Evolutionary conservation across 2,329 filamentous ascomycete genomes (phyloP).

Genomic region (Neonectria punicea): DNA sequence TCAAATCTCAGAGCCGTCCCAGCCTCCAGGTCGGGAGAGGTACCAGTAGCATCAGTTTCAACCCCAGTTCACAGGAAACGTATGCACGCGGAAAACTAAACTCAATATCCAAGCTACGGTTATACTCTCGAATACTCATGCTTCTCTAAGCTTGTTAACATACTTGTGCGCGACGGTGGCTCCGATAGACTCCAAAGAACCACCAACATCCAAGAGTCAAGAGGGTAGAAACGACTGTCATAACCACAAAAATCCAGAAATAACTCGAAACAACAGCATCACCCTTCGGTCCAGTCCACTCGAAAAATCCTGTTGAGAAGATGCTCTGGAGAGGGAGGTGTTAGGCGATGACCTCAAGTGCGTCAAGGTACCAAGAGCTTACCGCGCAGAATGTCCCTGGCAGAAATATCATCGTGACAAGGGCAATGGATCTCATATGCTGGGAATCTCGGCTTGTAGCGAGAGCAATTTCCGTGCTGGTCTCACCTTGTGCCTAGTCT

Average conservation of each 20-base stretch:
- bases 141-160: background rate
- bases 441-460: slow-evolving; percentile 16
- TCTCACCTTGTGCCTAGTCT: slow-evolving; percentile 22
- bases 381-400: slow-evolving; percentile 28
- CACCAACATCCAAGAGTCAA: slow-evolving; percentile 14
- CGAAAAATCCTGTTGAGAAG: slow-evolving; percentile 22
- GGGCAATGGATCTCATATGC: slow-evolving; percentile 24
- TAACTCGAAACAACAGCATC: background rate
- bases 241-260: slow-evolving; percentile 22
- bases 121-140: background rate
- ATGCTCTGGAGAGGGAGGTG: slow-evolving; percentile 11
- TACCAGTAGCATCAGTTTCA: too few relatives aligned
- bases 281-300: background rate
- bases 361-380: background rate
- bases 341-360: background rate
- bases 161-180: background rate
- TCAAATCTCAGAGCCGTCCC: too few relatives aligned
- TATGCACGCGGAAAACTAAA: too few relatives aligned
- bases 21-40: too few relatives aligned
- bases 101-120: too few relatives aligned
- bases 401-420: slow-evolving; percentile 25
- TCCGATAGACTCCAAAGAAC: slow-evolving; percentile 21
- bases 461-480: slow-evolving; percentile 21
- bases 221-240: slow-evolving; percentile 3
- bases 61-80: too few relatives aligned